These are phyloP conservation scores for Phytomonas serpens DNA, from an alignment of 208 protist genomes.

Conservation along the genomic window DNA sequence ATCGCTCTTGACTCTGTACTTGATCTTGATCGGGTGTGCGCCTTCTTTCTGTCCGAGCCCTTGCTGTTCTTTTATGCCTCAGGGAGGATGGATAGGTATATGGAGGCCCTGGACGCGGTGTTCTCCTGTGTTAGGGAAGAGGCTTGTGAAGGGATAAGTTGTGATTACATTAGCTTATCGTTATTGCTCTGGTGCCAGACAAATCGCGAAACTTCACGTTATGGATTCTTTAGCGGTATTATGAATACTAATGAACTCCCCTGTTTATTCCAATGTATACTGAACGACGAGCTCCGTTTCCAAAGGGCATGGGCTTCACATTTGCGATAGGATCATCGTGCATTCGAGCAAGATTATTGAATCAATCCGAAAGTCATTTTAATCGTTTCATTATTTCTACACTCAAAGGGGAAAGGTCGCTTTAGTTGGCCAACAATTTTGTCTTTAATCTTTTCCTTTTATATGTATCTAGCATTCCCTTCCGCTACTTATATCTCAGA, in stretches of 20 bases:
- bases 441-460: slow-evolving; percentile 8
- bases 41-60: slow-evolving; percentile 39
- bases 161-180: neutral
- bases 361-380: neutral
- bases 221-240: slow-evolving; percentile 12
- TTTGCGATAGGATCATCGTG: neutral
- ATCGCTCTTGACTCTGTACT: slow-evolving; percentile 28
- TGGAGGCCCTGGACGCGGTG: slow-evolving; percentile 12
- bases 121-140: neutral
- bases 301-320: neutral
- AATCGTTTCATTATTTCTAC: neutral
- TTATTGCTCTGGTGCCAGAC: slow-evolving; percentile 31
- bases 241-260: slow-evolving; percentile 18
- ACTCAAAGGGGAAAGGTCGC: neutral
- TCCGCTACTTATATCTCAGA: neutral
- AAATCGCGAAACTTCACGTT: slow-evolving; percentile 18
- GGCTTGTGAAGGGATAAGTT: neutral
- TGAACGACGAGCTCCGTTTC: slow-evolving; percentile 23
- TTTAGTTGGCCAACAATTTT: neutral
- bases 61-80: slow-evolving; percentile 61
- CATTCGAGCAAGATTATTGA: neutral
- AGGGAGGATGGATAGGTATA: slow-evolving; percentile 10
- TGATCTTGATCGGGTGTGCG: slow-evolving; percentile 23
- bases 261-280: slow-evolving; percentile 17
- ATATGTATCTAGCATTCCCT: neutral